Evolutionary conservation across 805 yeast genomes (phyloP).

Genomic region (Teunomyces stri): DNA sequence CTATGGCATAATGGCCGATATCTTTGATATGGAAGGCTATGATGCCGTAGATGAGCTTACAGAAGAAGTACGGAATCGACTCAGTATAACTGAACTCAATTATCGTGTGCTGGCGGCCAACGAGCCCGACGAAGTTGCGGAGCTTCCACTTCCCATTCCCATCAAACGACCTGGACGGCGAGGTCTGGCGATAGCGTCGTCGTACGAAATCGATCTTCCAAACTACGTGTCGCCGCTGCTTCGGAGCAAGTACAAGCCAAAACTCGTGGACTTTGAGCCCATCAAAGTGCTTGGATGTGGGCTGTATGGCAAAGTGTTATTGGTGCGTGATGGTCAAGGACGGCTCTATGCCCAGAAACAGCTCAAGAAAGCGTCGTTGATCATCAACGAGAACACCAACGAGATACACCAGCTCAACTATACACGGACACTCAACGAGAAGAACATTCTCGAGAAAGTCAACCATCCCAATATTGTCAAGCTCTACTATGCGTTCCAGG

Average conservation of each 20-base stretch:
- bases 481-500: slow-evolving; percentile 45
- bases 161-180: slow-evolving; percentile 15
- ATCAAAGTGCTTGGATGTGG: slow-evolving; percentile 45
- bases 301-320: slow-evolving; percentile 42
- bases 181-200: slow-evolving; percentile 26
- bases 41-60: slow-evolving; percentile 16
- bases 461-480: slow-evolving; percentile 45
- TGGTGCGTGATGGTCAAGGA: slow-evolving; percentile 41
- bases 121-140: slow-evolving; percentile 7
- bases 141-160: slow-evolving; percentile 18
- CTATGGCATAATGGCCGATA: slow-evolving; percentile 26
- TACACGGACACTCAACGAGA: slow-evolving; percentile 40
- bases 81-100: slow-evolving; percentile 17
- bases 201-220: slow-evolving; percentile 33
- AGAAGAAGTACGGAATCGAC: slow-evolving; percentile 5
- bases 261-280: slow-evolving; percentile 39
- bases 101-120: slow-evolving; percentile 14
- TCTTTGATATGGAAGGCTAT: slow-evolving; percentile 35
- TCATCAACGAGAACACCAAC: slow-evolving; percentile 30
- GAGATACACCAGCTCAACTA: slow-evolving; percentile 34
- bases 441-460: slow-evolving; percentile 39
- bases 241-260: slow-evolving; percentile 22
- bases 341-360: slow-evolving; percentile 44
- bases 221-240: slow-evolving; percentile 28
- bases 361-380: slow-evolving; percentile 35